phyloP scores from a whole-genome alignment of 306 rosid species.

The Prinsepia uniflora region DNA sequence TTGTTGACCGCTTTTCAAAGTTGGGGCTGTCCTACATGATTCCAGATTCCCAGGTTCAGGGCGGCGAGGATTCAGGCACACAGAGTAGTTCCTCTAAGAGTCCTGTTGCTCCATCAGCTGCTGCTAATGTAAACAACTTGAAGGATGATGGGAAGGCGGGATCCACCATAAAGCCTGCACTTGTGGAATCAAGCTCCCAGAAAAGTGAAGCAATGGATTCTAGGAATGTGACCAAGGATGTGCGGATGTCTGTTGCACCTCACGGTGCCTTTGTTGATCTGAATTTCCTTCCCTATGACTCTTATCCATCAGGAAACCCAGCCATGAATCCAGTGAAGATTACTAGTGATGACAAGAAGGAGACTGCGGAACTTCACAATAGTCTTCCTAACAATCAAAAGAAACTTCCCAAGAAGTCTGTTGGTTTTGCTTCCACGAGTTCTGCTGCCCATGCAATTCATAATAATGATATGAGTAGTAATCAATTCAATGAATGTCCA shows the following conservation, averaged over 20 bases:
- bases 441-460: constrained; percentile 19
- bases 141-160: constrained; percentile 16
- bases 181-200: constrained; percentile 27
- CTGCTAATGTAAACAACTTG: constrained; percentile 18
- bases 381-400: background rate
- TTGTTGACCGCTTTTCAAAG: constrained; percentile 44
- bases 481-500: constrained; percentile 41
- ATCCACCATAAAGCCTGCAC: constrained; percentile 14
- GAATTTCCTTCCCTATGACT: constrained; percentile 42
- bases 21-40: constrained; percentile 28
- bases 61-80: constrained; percentile 28
- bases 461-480: background rate
- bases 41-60: constrained; percentile 31
- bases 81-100: constrained; percentile 24
- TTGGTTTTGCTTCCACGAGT: constrained; percentile 26
- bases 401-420: constrained; percentile 18
- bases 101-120: constrained; percentile 20
- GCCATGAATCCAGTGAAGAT: no score
- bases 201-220: constrained; percentile 22
- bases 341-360: constrained; percentile 34
- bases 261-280: constrained; percentile 44
- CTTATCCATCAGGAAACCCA: constrained; percentile 18
- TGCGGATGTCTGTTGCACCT: constrained; percentile 14
- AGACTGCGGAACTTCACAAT: constrained; percentile 15
- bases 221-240: constrained; percentile 28